Percentiles rank a stretch among this genome's conserved stretches.
phyloP scores from a whole-genome alignment of 2,329 filamentous ascomycete species.

The Diaporthe citri region DNA sequence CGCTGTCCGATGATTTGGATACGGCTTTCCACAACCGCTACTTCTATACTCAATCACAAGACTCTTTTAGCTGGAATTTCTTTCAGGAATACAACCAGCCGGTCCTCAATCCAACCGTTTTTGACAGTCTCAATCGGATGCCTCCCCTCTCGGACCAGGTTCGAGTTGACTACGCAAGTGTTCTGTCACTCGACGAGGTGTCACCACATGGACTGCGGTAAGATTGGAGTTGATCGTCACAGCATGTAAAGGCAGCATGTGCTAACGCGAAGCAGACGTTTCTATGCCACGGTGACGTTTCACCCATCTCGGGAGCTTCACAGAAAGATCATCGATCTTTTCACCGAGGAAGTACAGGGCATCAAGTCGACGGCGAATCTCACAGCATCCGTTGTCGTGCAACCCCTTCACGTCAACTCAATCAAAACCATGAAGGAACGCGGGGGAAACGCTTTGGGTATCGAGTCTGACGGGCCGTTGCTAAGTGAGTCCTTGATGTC shows the following conservation, averaged over 20 bases:
- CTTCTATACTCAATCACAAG: not conserved
- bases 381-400: not conserved
- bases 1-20: not conserved
- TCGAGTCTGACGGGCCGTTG: constrained; percentile 5
- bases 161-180: not conserved
- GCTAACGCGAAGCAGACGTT: not conserved
- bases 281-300: constrained; percentile 5
- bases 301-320: not conserved
- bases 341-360: not conserved
- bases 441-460: not conserved
- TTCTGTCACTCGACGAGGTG: not conserved
- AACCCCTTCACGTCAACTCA: not conserved
- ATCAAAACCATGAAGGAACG: not conserved
- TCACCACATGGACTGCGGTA: not conserved
- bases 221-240: not conserved
- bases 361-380: constrained; percentile 1
- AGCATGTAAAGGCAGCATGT: not conserved
- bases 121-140: not conserved
- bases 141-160: not conserved
- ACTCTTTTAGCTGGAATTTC: not conserved
- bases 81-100: constrained; percentile 9
- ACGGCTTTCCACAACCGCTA: constrained; percentile 5
- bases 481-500: not conserved
- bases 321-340: not conserved
- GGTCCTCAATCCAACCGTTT: not conserved